phyloP scores from a whole-genome alignment of 345 rosid species.

The Murraya paniculata region DNA sequence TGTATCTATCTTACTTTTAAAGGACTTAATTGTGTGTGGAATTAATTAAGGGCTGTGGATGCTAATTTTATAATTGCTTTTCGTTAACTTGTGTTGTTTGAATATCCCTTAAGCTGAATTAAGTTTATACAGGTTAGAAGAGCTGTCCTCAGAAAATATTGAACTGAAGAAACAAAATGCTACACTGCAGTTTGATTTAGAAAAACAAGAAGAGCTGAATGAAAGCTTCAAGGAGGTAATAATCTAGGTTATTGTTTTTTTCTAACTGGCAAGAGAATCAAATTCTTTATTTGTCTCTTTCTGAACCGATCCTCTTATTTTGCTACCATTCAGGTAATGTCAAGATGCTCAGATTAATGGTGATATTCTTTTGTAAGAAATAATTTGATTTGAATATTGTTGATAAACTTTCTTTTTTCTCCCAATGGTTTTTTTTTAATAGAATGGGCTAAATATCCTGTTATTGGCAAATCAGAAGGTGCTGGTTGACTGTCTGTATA shows the following conservation, averaged over 20 bases:
- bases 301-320: background rate
- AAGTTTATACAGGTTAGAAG: slow-evolving; percentile 59
- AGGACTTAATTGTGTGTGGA: background rate
- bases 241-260: background rate
- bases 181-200: slow-evolving; percentile 50
- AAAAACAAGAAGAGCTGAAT: slow-evolving; percentile 58
- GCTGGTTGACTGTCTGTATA: background rate
- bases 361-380: background rate
- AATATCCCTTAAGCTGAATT: background rate
- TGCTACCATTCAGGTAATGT: background rate
- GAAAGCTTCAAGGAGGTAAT: slow-evolving; percentile 58
- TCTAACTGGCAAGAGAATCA: slow-evolving; percentile 31
- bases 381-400: background rate
- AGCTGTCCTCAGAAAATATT: slow-evolving; percentile 53
- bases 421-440: background rate
- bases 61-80: background rate
- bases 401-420: background rate
- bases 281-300: slow-evolving; percentile 1
- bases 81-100: background rate
- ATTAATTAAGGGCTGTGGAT: background rate
- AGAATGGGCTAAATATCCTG: background rate
- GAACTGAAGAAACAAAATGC: slow-evolving; percentile 59
- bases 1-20: background rate
- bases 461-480: background rate
- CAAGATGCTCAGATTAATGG: background rate